A percentile compares a stretch with the other conserved stretches of the same genome.
phyloP scores from a whole-genome alignment of 257 asterid species.

The Anisodus tanguticus region DNA sequence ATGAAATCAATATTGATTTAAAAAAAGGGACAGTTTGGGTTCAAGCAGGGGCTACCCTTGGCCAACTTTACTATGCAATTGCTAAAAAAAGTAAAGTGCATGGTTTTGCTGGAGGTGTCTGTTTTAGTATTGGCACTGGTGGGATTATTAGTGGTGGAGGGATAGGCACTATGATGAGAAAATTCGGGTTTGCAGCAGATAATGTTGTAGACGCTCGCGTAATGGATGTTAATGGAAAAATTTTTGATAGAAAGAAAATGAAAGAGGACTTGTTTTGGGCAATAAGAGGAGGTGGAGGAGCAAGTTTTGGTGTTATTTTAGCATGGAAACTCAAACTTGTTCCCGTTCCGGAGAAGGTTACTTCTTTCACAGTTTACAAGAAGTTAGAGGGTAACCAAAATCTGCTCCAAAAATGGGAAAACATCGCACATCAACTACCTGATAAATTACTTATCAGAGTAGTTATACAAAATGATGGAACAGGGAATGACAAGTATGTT shows the following conservation, averaged over 20 bases:
- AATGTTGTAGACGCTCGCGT: not conserved
- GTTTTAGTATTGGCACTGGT: slow-evolving; percentile 15
- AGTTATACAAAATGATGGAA: not conserved
- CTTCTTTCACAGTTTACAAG: not conserved
- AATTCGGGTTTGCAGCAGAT: not conserved
- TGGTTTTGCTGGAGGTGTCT: not conserved
- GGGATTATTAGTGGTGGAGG: slow-evolving; percentile 21
- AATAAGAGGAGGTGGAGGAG: slow-evolving; percentile 4
- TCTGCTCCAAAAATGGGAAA: not conserved
- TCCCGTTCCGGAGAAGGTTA: not conserved
- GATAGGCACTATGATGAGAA: not conserved
- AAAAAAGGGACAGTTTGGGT: slow-evolving; percentile 11
- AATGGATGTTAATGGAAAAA: not conserved
- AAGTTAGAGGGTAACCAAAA: not conserved
- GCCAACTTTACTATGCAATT: slow-evolving; percentile 18
- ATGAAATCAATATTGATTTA: slow-evolving; percentile 6
- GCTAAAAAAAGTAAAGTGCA: not conserved
- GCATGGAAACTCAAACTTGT: slow-evolving; percentile 12
- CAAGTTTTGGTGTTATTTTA: slow-evolving; percentile 11
- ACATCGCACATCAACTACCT: not conserved
- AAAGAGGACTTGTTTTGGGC: not conserved
- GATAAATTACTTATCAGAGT: not conserved
- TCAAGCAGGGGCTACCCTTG: not conserved
- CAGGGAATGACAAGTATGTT: not conserved
- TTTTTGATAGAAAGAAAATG: not conserved